Conservation (phyloP, 495 filamentous ascomycete genomes). For the Tricharina praecox region DNA sequence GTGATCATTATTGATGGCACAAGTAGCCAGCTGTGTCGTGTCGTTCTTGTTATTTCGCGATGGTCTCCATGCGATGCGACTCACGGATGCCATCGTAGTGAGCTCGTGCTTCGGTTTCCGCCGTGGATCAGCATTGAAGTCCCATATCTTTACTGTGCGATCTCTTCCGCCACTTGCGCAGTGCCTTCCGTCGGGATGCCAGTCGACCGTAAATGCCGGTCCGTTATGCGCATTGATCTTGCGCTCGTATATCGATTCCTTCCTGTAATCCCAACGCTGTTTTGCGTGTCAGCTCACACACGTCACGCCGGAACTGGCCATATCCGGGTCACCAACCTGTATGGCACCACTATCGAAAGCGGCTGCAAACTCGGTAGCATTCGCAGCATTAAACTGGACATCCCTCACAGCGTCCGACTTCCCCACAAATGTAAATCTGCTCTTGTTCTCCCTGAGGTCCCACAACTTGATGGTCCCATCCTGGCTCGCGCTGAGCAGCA, state of each 20-base stretch:
- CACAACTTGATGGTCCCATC: slow-evolving; percentile 76
- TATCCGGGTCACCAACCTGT: slow-evolving; percentile 14
- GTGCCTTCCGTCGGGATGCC: slow-evolving; percentile 91
- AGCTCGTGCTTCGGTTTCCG: slow-evolving; percentile 57
- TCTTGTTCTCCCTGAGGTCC: slow-evolving; percentile 47
- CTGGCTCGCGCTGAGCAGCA: slow-evolving; percentile 77
- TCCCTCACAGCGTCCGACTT: slow-evolving; percentile 68
- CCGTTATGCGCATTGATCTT: slow-evolving; percentile 74
- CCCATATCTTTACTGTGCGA: slow-evolving; percentile 78
- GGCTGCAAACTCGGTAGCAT: slow-evolving; percentile 73
- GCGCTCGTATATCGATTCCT: slow-evolving; percentile 40
- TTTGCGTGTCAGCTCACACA: slow-evolving; percentile 29
- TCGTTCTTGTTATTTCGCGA: slow-evolving; percentile 26
- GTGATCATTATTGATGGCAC: slow-evolving; percentile 49
- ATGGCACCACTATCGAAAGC: slow-evolving; percentile 54
- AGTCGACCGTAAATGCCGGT: slow-evolving; percentile 67
- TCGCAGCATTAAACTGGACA: slow-evolving; percentile 30
- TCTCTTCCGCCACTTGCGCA: slow-evolving; percentile 62
- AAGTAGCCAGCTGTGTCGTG: slow-evolving; percentile 46
- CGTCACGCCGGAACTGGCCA: too few relatives aligned
- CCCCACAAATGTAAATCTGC: slow-evolving; percentile 41
- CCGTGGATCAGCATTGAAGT: slow-evolving; percentile 60
- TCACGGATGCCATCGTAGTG: slow-evolving; percentile 44
- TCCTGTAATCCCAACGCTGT: slow-evolving; percentile 53
- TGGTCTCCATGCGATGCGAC: slow-evolving; percentile 72